These are phyloP conservation scores for Gliomastix tumulicola DNA, from an alignment of 2,329 filamentous ascomycete species.

Conservation along the genomic window DNA sequence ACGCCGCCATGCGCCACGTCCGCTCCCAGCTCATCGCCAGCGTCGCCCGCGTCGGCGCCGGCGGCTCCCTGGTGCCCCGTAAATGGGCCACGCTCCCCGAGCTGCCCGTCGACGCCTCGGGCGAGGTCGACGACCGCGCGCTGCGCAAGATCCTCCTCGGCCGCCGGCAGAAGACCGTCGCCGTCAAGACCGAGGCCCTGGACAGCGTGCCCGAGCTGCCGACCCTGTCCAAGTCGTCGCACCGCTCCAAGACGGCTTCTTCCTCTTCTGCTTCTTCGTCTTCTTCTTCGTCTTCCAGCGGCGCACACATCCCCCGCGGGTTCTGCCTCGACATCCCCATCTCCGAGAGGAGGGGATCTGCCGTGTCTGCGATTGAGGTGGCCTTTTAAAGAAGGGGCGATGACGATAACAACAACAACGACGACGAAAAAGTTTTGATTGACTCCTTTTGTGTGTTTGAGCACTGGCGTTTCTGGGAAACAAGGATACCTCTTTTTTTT, in stretches of 20 bases:
- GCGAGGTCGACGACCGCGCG: constrained; percentile 2
- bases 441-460: too few relatives aligned
- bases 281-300: constrained; percentile 1
- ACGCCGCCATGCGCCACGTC: background rate
- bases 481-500: too few relatives aligned
- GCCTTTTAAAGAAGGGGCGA: too few relatives aligned
- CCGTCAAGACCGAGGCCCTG: constrained; percentile 2
- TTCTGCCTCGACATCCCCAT: too few relatives aligned
- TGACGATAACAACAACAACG: too few relatives aligned
- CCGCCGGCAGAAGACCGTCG: background rate
- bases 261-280: too few relatives aligned
- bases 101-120: background rate
- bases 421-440: too few relatives aligned
- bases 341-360: too few relatives aligned
- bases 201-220: background rate
- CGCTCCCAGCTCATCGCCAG: constrained; percentile 2
- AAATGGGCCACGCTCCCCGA: background rate
- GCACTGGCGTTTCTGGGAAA: too few relatives aligned
- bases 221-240: background rate
- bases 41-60: background rate
- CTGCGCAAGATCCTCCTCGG: constrained; percentile 2
- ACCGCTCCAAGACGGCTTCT: background rate
- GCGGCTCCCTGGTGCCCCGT: constrained; percentile 1
- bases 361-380: too few relatives aligned
- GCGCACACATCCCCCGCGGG: background rate